Percentiles rank a stretch among this genome's conserved stretches.
phyloP scores from a whole-genome alignment of 2,329 filamentous ascomycete genomes.

The Aspergillus sp. region DNA sequence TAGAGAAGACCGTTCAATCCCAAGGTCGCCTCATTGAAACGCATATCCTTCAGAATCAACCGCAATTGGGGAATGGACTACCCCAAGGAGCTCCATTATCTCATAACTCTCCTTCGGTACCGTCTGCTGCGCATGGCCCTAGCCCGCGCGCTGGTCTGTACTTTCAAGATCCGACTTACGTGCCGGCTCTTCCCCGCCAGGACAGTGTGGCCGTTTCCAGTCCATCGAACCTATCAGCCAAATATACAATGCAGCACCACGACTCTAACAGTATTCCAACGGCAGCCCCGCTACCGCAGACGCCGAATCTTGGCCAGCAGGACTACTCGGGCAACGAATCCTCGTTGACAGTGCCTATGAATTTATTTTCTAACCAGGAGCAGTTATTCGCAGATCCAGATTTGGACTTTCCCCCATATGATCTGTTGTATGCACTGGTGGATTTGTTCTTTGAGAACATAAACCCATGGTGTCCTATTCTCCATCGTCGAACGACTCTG shows the following conservation, averaged over 20 bases:
- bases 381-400: slow-evolving; percentile 45
- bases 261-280: slow-evolving; percentile 16
- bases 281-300: slow-evolving; percentile 17
- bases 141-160: slow-evolving; percentile 54
- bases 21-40: slow-evolving; percentile 61
- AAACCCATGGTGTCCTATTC: slow-evolving; percentile 78
- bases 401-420: slow-evolving; percentile 65
- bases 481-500: slow-evolving; percentile 75
- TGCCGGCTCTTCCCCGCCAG: slow-evolving; percentile 40
- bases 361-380: slow-evolving; percentile 44
- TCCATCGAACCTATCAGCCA: slow-evolving; percentile 27
- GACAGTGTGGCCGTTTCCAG: slow-evolving; percentile 36
- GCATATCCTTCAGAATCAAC: slow-evolving; percentile 38
- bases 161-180: slow-evolving; percentile 50
- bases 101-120: slow-evolving; percentile 42
- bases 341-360: slow-evolving; percentile 52
- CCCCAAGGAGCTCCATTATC: slow-evolving; percentile 20
- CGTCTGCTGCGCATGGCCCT: slow-evolving; percentile 45
- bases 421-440: slow-evolving; percentile 62
- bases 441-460: slow-evolving; percentile 74
- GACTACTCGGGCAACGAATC: slow-evolving; percentile 41
- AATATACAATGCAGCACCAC: slow-evolving; percentile 16
- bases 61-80: slow-evolving; percentile 22
- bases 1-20: slow-evolving; percentile 57
- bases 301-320: slow-evolving; percentile 14